Conservation (phyloP, 345 rosid genomes). For the Gossypium arboreum region DNA sequence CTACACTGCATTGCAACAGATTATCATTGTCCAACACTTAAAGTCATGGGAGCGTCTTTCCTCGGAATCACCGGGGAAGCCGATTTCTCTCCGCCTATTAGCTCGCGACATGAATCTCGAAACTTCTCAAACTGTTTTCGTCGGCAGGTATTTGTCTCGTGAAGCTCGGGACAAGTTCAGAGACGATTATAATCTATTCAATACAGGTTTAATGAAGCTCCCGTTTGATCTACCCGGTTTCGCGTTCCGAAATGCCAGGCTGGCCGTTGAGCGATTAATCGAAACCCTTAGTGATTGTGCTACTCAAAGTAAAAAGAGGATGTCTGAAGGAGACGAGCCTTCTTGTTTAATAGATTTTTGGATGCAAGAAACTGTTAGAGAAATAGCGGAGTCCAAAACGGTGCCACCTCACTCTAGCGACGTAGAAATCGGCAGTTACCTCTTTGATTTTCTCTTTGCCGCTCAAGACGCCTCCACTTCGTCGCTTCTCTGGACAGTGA, state of each 20-base stretch:
- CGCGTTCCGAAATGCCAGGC: conserved; percentile 61
- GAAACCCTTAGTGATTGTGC: conserved; percentile 42
- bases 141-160: conserved; percentile 55
- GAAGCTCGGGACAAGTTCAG: conserved; percentile 42
- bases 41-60: conserved; percentile 41
- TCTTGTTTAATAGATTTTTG: conserved; percentile 74
- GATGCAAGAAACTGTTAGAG: conserved; percentile 62
- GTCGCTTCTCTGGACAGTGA: conserved; percentile 76
- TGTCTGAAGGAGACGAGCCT: conserved; percentile 53
- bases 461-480: conserved; percentile 93
- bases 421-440: conserved; percentile 57
- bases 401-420: conserved; percentile 45
- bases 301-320: conserved; percentile 43
- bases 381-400: conserved; percentile 31
- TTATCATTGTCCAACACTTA: conserved; percentile 57
- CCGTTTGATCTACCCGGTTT: conserved; percentile 71
- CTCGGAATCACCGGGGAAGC: neutral
- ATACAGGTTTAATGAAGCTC: conserved; percentile 59
- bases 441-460: conserved; percentile 79
- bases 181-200: conserved; percentile 66
- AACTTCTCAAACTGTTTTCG: conserved; percentile 85
- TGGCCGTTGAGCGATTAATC: conserved; percentile 56
- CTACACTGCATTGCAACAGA: conserved; percentile 63
- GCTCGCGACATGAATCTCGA: conserved; percentile 80
- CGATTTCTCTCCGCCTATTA: conserved; percentile 40